A percentile compares a stretch with the other conserved stretches of the same genome.
These are phyloP conservation scores for Coemansia sp. DNA, from an alignment of 192 early-diverging fungal genomes.

Conservation along the genomic window DNA sequence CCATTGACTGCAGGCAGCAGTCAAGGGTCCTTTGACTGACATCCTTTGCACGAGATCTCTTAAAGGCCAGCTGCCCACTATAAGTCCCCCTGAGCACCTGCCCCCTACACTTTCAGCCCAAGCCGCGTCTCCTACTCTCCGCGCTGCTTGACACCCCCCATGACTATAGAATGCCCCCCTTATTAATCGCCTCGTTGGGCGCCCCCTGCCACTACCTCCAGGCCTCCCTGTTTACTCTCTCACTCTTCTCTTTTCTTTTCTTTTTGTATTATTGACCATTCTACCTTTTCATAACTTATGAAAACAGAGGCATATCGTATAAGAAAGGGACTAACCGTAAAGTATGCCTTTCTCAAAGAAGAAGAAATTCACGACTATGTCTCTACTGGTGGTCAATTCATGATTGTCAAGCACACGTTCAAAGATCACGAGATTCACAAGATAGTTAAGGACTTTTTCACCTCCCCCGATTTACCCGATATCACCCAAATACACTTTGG, in stretches of 20 bases:
- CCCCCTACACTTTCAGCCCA: background rate
- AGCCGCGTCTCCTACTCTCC: background rate
- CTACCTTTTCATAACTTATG: background rate
- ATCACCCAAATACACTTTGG: background rate
- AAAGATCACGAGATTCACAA: background rate
- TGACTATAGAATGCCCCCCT: background rate
- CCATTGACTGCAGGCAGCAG: background rate
- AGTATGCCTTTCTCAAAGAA: background rate
- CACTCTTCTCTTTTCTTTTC: background rate
- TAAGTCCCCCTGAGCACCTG: background rate
- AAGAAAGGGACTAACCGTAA: background rate
- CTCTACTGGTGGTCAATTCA: background rate
- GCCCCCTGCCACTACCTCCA: background rate
- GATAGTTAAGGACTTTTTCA: background rate
- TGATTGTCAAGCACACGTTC: background rate
- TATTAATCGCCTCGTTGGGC: conserved; percentile 1
- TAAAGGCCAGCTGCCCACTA: no score
- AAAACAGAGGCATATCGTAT: background rate
- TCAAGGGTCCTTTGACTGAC: background rate
- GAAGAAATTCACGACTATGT: background rate
- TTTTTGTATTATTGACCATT: background rate
- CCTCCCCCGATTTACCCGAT: background rate
- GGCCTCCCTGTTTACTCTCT: background rate
- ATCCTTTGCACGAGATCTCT: background rate
- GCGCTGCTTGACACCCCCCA: background rate